Evolutionary conservation across 306 rosid species (phyloP).

Genomic region (Pueraria montana): DNA sequence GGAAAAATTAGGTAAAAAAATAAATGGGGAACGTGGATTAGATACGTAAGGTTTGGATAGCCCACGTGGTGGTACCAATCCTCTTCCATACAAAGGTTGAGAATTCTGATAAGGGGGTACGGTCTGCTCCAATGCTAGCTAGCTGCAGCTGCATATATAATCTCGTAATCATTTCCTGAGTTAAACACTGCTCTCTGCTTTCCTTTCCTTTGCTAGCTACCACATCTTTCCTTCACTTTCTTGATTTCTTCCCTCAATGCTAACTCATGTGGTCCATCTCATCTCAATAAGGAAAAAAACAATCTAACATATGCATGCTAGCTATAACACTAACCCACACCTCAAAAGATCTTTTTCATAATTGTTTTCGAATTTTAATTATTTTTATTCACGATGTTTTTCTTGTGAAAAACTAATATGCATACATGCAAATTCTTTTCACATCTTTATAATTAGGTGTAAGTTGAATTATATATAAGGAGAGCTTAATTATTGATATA

Average conservation of each 20-base stretch:
- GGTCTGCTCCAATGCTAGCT: not conserved
- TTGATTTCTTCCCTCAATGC: slow-evolving; percentile 10
- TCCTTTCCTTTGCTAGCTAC: no score
- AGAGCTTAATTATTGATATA: no score
- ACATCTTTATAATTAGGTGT: no score
- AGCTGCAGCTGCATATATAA: not conserved
- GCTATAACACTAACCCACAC: not conserved
- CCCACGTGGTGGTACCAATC: slow-evolving; percentile 57
- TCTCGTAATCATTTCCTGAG: slow-evolving; percentile 29
- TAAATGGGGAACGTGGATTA: slow-evolving; percentile 42
- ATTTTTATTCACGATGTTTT: not conserved
- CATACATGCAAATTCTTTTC: no score
- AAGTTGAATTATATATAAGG: no score
- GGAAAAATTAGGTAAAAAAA: slow-evolving; percentile 37
- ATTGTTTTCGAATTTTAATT: not conserved
- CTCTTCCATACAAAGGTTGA: slow-evolving; percentile 15
- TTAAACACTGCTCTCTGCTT: slow-evolving; percentile 12
- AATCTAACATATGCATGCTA: not conserved
- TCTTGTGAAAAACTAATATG: no score
- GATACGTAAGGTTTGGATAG: slow-evolving; percentile 15
- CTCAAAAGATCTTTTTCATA: not conserved
- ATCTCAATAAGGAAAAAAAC: not conserved
- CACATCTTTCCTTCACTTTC: not conserved
- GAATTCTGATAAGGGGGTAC: not conserved
- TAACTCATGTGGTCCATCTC: slow-evolving; percentile 22